Base-by-base conservation (phyloP, 1,284 basidiomycete species). In the Ceratobasidium sp. region DNA sequence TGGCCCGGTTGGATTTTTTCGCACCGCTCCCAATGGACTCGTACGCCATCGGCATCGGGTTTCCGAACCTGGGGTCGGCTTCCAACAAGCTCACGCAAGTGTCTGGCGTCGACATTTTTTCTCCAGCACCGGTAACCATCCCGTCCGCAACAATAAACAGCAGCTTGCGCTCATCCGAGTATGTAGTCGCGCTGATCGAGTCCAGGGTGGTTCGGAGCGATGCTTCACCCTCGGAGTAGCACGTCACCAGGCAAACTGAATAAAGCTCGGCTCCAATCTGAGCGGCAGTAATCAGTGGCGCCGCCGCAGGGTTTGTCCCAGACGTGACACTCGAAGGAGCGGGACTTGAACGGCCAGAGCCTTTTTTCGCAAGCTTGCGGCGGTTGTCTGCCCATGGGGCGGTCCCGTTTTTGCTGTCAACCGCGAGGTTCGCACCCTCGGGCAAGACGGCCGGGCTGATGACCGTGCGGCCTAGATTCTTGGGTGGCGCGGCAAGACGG, bases 101-200 rank as follows among this genome's bases (percentile, higher is more conserved):
- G 82, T 99, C 98, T 11, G 98, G 98, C 3, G 97, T 99, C 76
- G 93, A 96, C 79, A 86, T 86, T 81, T 95, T 94, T 84, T 99
- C 97, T 66, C 98, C 98, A 2, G 91, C 91, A 61, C 98, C 98
- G 0, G 97, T 99, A 76, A 99, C 96, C 95, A 99, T 98, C 5
- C 98, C 98, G 81, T 99, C 98, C 44, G 96, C 97, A 8, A 99
- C 91, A 72, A 99, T 86, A 80, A 98, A 98, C 49, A 99, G 82
- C 23, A 99, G 85, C 81, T 99, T 99, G 72, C 96, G 87, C 46
- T 88, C 85, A 82, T 98, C 96, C 8, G 95, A 94, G 82, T 98
- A 99, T 3, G 88, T 91, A 0, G 96, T 98, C 50, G 83, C 83
- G 0, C 95, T 94, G 73, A 99, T 95, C 6, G 95, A 94, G 80